These are phyloP conservation scores for Agastache rugosa DNA, from an alignment of 257 asterid species.

Conservation along the genomic window DNA sequence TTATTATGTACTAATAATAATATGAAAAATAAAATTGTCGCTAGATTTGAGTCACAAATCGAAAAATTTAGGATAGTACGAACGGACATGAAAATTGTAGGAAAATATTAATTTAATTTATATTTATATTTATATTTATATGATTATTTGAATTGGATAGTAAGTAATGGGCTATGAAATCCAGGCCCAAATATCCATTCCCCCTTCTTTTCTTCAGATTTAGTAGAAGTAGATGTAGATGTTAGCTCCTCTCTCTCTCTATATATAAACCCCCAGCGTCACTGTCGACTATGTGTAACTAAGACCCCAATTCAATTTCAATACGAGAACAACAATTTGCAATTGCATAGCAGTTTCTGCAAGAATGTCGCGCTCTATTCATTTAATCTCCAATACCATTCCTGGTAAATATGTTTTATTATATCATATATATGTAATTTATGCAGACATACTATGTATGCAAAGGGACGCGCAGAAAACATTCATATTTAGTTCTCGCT, in stretches of 20 bases:
- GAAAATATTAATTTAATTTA: too few relatives aligned
- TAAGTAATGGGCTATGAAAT: neutral
- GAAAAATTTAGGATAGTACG: too few relatives aligned
- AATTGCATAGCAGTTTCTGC: conserved; percentile 1
- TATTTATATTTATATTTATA: too few relatives aligned
- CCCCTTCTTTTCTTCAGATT: neutral
- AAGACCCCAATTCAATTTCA: neutral
- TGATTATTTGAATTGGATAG: neutral
- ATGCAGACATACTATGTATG: too few relatives aligned
- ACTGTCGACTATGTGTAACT: neutral
- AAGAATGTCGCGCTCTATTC: conserved; percentile 47
- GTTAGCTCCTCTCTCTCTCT: too few relatives aligned
- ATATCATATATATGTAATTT: neutral
- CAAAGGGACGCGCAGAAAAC: neutral
- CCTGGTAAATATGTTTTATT: conserved; percentile 41
- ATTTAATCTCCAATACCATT: conserved; percentile 36
- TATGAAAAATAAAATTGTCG: too few relatives aligned
- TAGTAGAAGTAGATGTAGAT: too few relatives aligned
- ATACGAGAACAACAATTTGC: too few relatives aligned
- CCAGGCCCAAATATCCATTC: conserved; percentile 31
- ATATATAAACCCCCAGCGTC: neutral
- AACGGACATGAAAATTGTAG: too few relatives aligned
- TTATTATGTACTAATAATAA: too few relatives aligned
- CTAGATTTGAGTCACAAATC: too few relatives aligned
- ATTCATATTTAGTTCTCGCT: neutral